A percentile compares a stretch with the other conserved stretches of the same genome.
phyloP scores from a whole-genome alignment of 2,329 filamentous ascomycete species.

The Fusarium setosum region DNA sequence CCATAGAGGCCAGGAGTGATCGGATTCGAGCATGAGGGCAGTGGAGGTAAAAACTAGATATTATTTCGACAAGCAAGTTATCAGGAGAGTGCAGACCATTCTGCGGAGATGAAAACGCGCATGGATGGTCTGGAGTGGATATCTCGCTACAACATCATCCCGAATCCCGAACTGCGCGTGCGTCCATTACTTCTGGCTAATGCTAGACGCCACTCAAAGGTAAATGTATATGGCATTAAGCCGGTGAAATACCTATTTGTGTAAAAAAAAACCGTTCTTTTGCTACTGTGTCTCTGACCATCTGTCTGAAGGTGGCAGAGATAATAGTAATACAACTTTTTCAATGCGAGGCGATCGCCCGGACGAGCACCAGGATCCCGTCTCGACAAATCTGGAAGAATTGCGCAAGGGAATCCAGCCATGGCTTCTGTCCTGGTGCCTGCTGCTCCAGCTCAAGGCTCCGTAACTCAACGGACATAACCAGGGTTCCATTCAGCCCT shows the following conservation, averaged over 20 bases:
- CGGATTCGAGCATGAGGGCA: conserved; percentile 14
- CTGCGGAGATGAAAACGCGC: conserved; percentile 10
- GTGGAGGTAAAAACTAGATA: not conserved
- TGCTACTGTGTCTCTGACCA: too few species aligned
- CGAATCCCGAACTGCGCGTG: conserved; percentile 17
- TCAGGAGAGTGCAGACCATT: not conserved
- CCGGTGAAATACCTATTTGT: too few species aligned
- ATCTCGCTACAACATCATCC: conserved; percentile 34
- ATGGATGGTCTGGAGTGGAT: not conserved
- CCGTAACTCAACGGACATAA: conserved; percentile 1
- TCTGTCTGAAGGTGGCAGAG: too few species aligned
- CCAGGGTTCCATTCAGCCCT: not conserved
- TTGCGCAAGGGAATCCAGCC: too few species aligned
- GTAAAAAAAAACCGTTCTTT: too few species aligned
- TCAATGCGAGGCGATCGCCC: too few species aligned
- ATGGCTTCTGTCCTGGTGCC: not conserved
- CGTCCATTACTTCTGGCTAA: too few species aligned
- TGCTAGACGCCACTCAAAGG: too few species aligned
- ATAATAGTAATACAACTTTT: too few species aligned
- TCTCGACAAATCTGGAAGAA: too few species aligned
- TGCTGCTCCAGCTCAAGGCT: not conserved
- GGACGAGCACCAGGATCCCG: too few species aligned
- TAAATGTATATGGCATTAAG: too few species aligned
- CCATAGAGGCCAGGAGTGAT: conserved; percentile 34
- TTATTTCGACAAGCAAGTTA: not conserved